phyloP scores from a whole-genome alignment of 805 yeast species.

The Ogataea wickerhamii region DNA sequence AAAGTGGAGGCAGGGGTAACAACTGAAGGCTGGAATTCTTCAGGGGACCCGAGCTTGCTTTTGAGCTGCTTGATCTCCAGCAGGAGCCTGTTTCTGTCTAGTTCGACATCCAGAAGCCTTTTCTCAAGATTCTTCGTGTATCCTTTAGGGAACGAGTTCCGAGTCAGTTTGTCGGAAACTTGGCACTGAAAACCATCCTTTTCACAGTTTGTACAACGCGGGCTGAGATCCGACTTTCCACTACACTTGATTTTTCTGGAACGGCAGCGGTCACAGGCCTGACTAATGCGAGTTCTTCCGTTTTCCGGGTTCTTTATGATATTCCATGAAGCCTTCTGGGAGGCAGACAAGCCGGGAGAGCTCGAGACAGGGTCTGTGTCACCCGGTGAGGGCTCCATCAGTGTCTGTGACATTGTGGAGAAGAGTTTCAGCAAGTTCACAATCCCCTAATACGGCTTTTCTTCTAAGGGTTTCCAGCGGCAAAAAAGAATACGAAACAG shows the following conservation, averaged over 20 bases:
- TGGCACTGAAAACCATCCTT: constrained; percentile 65
- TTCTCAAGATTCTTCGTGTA: constrained; percentile 73
- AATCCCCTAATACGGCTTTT: too few relatives aligned
- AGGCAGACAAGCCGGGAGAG: neutral
- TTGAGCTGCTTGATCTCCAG: constrained; percentile 32
- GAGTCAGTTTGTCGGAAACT: constrained; percentile 67
- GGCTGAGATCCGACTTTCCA: constrained; percentile 48
- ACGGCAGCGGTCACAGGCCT: constrained; percentile 80
- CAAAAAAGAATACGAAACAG: neutral
- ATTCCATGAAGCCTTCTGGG: constrained; percentile 25
- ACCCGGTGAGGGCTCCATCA: neutral
- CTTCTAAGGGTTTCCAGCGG: too few relatives aligned
- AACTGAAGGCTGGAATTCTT: neutral
- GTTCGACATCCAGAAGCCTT: constrained; percentile 57
- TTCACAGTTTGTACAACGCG: constrained; percentile 63
- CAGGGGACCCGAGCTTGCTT: constrained; percentile 6
- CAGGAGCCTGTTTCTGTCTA: constrained; percentile 43
- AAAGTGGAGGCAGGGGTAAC: neutral
- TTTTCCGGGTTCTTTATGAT: constrained; percentile 34
- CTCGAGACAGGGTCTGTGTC: neutral
- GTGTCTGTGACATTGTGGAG: neutral
- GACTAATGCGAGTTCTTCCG: constrained; percentile 54
- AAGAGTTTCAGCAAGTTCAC: too few relatives aligned
- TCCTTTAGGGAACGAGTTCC: constrained; percentile 79
- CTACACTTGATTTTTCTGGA: constrained; percentile 75